Percentiles rank a stretch among this genome's conserved stretches.
These are phyloP conservation scores for Boletus sp. DNA, from an alignment of 768 basidiomycete species.

Conservation along the genomic window DNA sequence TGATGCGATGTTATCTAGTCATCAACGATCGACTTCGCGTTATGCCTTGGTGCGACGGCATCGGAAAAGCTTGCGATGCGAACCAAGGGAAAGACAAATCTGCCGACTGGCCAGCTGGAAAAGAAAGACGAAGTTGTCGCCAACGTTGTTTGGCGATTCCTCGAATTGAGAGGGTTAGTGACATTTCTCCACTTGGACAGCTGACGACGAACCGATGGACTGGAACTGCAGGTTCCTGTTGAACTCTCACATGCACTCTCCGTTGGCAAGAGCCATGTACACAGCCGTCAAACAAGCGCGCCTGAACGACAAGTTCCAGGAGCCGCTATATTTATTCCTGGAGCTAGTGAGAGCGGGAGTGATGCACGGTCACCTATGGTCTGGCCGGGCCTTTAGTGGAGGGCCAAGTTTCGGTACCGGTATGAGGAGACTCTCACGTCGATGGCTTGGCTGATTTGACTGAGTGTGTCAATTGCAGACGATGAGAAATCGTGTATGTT, in stretches of 20 bases:
- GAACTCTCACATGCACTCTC: constrained; percentile 85
- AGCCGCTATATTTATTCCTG: constrained; percentile 90
- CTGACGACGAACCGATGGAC: constrained; percentile 5
- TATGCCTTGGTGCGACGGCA: constrained; percentile 90
- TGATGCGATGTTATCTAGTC: constrained; percentile 53
- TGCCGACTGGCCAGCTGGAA: constrained; percentile 58
- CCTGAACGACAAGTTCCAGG: constrained; percentile 98
- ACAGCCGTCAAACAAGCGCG: constrained; percentile 73
- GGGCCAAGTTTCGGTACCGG: constrained; percentile 94
- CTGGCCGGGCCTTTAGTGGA: constrained; percentile 83
- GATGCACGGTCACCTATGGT: constrained; percentile 93
- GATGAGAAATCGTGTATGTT: constrained; percentile 94
- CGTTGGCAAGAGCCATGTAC: constrained; percentile 90
- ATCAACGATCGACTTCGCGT: constrained; percentile 93
- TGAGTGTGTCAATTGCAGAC: constrained; percentile 46
- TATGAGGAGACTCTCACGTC: constrained; percentile 41
- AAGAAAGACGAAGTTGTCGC: constrained; percentile 99
- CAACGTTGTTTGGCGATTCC: constrained; percentile 97
- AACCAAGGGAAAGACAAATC: constrained; percentile 67
- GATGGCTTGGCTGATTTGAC: constrained; percentile 23
- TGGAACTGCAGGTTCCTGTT: constrained; percentile 68
- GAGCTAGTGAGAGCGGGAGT: constrained; percentile 96
- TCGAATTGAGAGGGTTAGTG: constrained; percentile 86
- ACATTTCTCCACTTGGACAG: constrained; percentile 2
- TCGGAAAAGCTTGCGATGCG: constrained; percentile 76